These are phyloP conservation scores for Mycena vulgaris DNA, from an alignment of 768 basidiomycete species.

Conservation along the genomic window DNA sequence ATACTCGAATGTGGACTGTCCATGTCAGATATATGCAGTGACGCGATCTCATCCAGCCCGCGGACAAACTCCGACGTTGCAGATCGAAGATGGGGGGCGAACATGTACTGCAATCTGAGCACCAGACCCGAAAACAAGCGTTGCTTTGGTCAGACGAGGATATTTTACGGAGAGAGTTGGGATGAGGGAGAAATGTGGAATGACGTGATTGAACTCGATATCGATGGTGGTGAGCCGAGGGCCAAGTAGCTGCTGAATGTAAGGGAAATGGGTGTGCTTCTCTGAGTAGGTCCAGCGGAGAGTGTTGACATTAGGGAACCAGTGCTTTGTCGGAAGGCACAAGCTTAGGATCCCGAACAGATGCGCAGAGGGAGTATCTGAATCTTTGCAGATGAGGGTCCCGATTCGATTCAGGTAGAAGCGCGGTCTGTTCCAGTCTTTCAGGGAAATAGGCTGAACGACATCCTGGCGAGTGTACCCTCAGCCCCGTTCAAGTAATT, in stretches of 20 bases:
- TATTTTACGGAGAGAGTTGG: background rate
- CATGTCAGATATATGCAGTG: background rate
- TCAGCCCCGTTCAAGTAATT: background rate
- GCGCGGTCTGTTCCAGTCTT: slow-evolving; percentile 2
- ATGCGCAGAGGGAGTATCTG: background rate
- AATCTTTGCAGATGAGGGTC: background rate
- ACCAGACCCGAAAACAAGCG: background rate
- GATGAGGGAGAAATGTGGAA: slow-evolving; percentile 4
- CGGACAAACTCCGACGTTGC: background rate
- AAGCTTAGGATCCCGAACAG: background rate
- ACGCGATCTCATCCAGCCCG: background rate
- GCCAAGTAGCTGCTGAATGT: background rate
- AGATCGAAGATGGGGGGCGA: background rate
- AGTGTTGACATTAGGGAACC: background rate
- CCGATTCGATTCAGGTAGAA: background rate
- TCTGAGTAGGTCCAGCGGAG: background rate
- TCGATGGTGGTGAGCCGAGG: background rate
- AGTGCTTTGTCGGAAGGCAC: background rate
- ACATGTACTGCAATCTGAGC: background rate
- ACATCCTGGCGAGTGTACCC: background rate
- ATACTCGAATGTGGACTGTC: background rate
- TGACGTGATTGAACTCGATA: background rate
- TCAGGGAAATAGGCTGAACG: background rate
- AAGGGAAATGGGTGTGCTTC: background rate
- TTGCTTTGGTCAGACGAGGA: background rate